Percentiles rank a stretch among this genome's conserved stretches.
Conservation (phyloP, 78 protist genomes). For the Creolimax fragrantissima region DNA sequence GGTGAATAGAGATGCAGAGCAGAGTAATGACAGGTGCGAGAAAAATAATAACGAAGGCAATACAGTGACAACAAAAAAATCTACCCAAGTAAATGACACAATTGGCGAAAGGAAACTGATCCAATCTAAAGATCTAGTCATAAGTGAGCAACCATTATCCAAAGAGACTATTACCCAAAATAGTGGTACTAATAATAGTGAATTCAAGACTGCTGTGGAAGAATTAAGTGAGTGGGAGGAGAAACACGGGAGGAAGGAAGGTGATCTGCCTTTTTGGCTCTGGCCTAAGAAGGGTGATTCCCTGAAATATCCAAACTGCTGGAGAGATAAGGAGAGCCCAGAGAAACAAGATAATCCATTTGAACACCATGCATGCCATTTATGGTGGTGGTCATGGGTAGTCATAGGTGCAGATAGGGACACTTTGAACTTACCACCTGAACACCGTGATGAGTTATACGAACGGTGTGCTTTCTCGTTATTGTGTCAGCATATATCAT, state of each 20-base stretch:
- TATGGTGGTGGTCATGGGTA: constrained; percentile 8
- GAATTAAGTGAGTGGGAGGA: no score
- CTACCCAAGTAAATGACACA: no score
- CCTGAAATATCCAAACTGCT: background rate
- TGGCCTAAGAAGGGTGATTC: background rate
- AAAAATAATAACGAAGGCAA: no score
- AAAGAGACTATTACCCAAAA: no score
- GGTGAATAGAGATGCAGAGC: no score
- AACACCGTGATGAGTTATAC: background rate
- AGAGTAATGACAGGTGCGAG: no score
- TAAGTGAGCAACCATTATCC: no score
- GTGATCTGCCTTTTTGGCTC: background rate
- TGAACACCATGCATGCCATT: constrained; percentile 4
- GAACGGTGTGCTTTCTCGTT: background rate
- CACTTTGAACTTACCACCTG: background rate
- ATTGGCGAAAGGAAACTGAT: no score
- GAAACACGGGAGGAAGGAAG: background rate
- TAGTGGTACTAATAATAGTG: no score
- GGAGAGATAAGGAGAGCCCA: background rate
- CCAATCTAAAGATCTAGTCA: no score
- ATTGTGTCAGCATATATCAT: background rate
- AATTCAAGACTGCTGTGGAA: no score
- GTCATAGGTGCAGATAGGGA: background rate
- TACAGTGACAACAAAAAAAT: no score
- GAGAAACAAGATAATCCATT: background rate